A percentile compares a stretch with the other conserved stretches of the same genome.
Evolutionary conservation across 1,284 basidiomycete species (phyloP).

Genomic region (Tilletia setariae): DNA sequence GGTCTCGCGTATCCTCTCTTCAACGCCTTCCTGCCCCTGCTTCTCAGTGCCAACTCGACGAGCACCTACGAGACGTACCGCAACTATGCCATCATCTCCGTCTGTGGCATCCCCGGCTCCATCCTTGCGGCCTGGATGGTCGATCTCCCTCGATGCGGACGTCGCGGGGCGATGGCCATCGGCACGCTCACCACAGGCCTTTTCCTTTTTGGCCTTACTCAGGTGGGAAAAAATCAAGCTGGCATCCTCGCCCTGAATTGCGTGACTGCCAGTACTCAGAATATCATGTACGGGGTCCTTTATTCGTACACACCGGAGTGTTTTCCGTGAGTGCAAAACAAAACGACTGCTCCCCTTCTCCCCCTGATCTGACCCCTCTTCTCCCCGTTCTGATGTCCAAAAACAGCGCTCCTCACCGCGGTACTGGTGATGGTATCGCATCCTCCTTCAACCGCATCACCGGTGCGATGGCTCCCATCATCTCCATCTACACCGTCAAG

Average conservation of each 20-base stretch:
- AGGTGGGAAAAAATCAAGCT: constrained; percentile 27
- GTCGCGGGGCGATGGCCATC: constrained; percentile 50
- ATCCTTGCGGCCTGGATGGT: constrained; percentile 49
- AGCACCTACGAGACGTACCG: constrained; percentile 37
- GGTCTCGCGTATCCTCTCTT: constrained; percentile 45
- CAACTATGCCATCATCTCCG: constrained; percentile 51
- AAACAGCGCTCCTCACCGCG: constrained; percentile 46
- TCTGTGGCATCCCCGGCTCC: constrained; percentile 51
- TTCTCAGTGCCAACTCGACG: constrained; percentile 26
- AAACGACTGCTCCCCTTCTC: too few species aligned
- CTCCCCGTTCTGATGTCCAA: too few species aligned
- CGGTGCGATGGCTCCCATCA: constrained; percentile 49
- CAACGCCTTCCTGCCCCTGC: constrained; percentile 52
- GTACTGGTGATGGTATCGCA: constrained; percentile 50
- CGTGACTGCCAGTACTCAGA: not conserved
- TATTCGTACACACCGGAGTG: constrained; percentile 50
- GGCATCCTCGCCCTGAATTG: constrained; percentile 48
- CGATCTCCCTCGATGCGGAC: constrained; percentile 47
- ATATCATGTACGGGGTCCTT: constrained; percentile 35
- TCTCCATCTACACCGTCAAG: constrained; percentile 48
- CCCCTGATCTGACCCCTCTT: too few species aligned
- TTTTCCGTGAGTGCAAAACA: constrained; percentile 30
- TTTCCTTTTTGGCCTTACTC: constrained; percentile 52
- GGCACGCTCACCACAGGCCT: constrained; percentile 50
- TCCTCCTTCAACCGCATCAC: constrained; percentile 47